A percentile compares a stretch with the other conserved stretches of the same genome.
Evolutionary conservation across 2,329 filamentous ascomycete species (phyloP).

Genomic region (Hyphodiscus sp.): DNA sequence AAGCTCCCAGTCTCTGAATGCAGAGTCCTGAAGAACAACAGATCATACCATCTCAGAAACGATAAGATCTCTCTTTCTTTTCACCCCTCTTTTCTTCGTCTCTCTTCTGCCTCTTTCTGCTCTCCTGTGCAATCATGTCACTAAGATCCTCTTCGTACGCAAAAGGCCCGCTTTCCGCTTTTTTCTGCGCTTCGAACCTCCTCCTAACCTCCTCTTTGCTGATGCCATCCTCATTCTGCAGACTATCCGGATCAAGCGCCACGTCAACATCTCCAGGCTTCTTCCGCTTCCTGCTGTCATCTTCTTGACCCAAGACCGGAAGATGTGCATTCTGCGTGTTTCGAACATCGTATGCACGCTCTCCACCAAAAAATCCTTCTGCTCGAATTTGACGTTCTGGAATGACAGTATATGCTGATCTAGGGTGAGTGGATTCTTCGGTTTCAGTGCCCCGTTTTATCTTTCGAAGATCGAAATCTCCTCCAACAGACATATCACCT

Average conservation of each 20-base stretch:
- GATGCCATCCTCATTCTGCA: slow-evolving; percentile 69
- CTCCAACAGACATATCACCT: slow-evolving; percentile 68
- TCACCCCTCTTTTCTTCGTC: slow-evolving; percentile 73
- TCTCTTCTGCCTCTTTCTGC: slow-evolving; percentile 80
- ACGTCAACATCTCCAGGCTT: slow-evolving; percentile 95
- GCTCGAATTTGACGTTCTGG: slow-evolving; percentile 80
- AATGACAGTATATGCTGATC: slow-evolving; percentile 81
- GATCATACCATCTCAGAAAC: slow-evolving; percentile 17
- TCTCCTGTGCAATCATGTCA: slow-evolving; percentile 94
- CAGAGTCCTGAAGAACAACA: no score
- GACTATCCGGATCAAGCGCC: slow-evolving; percentile 76
- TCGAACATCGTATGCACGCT: slow-evolving; percentile 84
- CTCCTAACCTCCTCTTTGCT: slow-evolving; percentile 77
- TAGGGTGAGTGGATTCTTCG: slow-evolving; percentile 67
- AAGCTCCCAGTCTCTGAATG: no score
- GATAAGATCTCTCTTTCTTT: slow-evolving; percentile 34
- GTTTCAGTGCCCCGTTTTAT: slow-evolving; percentile 79
- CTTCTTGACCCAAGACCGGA: slow-evolving; percentile 74
- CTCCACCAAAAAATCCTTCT: slow-evolving; percentile 93
- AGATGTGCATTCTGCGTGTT: slow-evolving; percentile 48
- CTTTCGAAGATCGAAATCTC: slow-evolving; percentile 90
- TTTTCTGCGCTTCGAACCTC: slow-evolving; percentile 68
- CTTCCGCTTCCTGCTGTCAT: slow-evolving; percentile 77
- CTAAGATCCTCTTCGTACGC: slow-evolving; percentile 84
- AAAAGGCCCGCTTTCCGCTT: slow-evolving; percentile 52